Evolutionary conservation across 352 stramenopile genomes (phyloP).

Genomic region (Hyaloperonospora brassicae): DNA sequence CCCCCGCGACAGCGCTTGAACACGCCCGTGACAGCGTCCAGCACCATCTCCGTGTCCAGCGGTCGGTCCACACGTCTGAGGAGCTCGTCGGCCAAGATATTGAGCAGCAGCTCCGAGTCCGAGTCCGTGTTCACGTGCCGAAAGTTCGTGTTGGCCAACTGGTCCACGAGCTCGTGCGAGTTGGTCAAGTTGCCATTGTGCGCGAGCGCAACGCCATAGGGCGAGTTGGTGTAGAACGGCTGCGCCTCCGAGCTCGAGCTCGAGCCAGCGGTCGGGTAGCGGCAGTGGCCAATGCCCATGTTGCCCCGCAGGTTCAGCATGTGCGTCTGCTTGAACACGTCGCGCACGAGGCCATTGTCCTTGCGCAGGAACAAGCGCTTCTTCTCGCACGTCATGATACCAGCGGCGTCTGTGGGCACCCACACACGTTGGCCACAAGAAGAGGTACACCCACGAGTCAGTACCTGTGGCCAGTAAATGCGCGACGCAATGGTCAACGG

Average conservation of each 20-base stretch:
- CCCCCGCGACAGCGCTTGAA: constrained; percentile 94
- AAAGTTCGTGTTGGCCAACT: constrained; percentile 89
- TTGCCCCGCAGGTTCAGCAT: constrained; percentile 94
- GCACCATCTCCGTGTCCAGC: constrained; percentile 77
- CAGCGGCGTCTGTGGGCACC: constrained; percentile 62
- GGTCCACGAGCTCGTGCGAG: constrained; percentile 90
- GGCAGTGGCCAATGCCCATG: constrained; percentile 96
- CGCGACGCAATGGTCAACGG: no score
- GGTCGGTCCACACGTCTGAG: constrained; percentile 63
- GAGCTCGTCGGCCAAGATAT: constrained; percentile 97
- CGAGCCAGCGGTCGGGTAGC: constrained; percentile 96
- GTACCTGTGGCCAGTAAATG: no score
- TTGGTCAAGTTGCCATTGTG: constrained; percentile 99
- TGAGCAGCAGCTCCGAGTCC: constrained; percentile 98
- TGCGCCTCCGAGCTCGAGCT: constrained; percentile 88
- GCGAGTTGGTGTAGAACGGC: constrained; percentile 99
- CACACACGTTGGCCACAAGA: background rate
- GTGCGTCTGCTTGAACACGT: constrained; percentile 98
- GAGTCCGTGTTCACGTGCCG: constrained; percentile 98
- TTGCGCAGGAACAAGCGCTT: constrained; percentile 94
- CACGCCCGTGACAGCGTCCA: constrained; percentile 86
- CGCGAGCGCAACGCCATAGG: constrained; percentile 95
- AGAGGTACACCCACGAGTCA: background rate
- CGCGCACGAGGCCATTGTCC: constrained; percentile 96
- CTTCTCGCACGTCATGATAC: constrained; percentile 93